Base-by-base conservation (phyloP, 768 basidiomycete species). In the Artomyces pyxidatus region DNA sequence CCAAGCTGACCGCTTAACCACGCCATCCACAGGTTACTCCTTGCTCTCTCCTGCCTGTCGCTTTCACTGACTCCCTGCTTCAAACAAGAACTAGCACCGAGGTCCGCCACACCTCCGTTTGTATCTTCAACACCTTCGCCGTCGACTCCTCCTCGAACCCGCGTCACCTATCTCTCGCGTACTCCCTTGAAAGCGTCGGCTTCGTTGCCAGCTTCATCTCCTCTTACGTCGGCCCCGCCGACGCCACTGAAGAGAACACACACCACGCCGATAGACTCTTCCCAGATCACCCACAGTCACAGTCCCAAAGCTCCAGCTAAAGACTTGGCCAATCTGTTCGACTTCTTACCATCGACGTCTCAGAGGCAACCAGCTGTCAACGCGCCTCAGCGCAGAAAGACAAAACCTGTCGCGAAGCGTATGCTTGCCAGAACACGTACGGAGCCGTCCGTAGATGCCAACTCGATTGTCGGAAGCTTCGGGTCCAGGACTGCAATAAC, bases 351-450 rank as follows among this genome's bases (percentile, higher is more conserved):
- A 12, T 42, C 54, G 25, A 26, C 27, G 14, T 37, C 30, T 41
- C 27, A 35, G 32, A 40, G 37, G n/a, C 44, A n/a, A 22, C 44
- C 46, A 17, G 40, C n/a, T 17, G 23, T 5, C 29, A 11, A 22
- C 23, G 47, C 8, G 27, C 53, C 30, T 57, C 53, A 25, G 42
- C 53, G 6, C 59, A 42, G 22, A 37, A 21, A 21, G 48, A 52
- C 17, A n/a, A 64, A 67, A 38, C 42, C 56, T 14, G 61, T 87
- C 5, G 74, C 82, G 10, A 81, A 78, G 49, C 81, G 85, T 19
- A 88, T 88, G 85, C 76, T 88, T 1, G 73, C 74, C 8, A 75
- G 85, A 1, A 80, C 83, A 11, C 76, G 71, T 48, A 87, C 85
- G 0, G 83, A 84, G 23, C 69, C 80, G 1, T 75, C 74, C 4